Base-by-base conservation (phyloP, 2,329 filamentous ascomycete species). In the Fusarium guadeloupense region DNA sequence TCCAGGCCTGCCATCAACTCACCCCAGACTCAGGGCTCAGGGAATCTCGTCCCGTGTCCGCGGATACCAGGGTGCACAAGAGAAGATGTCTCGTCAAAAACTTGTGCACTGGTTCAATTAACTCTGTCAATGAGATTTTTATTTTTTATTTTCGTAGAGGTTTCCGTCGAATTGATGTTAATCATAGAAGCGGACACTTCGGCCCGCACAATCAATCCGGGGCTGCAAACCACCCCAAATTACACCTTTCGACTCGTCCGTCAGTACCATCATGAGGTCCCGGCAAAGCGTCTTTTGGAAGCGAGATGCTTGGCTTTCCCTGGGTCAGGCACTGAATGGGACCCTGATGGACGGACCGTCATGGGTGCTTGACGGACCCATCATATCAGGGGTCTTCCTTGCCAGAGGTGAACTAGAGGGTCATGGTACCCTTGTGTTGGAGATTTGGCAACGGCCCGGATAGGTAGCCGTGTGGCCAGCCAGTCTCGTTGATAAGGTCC, bases 371-470 rank as follows among this genome's bases (percentile, higher is more conserved):
- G 26, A 8, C 5, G 19, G 26, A 42, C 9, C 58, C 46, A 48
- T 44, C 45, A 20, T 12, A 12, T 47, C 47, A 59, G 51, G 67
- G 60, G 35, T 4, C 9, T 44, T 62, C 62, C 35, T 58, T 52
- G 51, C 60, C 51, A 48, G 30, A 68, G 46, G 56, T 55, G 53
- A 58, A 38, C 48, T 51, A 19, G 66, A 45, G 56, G 58, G 58
- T 45, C 57, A 64, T 49, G 62, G 54, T 62, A 59, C 46, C 62
- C 54, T 62, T 46, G 56, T 64, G 54, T 64, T 68, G 62, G 66
- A 66, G 64, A 69, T 65, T 70, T 67, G 62, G 59, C 64, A 72
- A 71, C 72, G 72, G 72, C 65, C 72, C 72, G 72, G 72, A 71
- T 72, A 69, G 60, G 54, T 68, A 74, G 72, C 72, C 72, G 72